phyloP scores from a whole-genome alignment of 176 grass and related monocot genomes.

The Phragmites australis region DNA sequence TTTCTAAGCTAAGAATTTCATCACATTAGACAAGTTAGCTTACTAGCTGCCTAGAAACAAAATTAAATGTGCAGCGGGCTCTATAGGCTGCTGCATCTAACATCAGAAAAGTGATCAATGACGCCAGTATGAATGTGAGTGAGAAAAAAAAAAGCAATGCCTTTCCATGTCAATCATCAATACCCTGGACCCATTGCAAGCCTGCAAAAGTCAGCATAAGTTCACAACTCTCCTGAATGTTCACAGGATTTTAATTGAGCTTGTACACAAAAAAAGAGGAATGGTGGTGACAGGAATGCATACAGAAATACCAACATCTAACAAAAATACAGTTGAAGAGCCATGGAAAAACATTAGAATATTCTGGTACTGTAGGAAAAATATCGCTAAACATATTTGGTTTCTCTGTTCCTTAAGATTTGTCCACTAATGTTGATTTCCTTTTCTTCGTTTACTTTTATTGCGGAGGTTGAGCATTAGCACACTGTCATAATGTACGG shows the following conservation, averaged over 20 bases:
- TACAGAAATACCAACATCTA: background rate
- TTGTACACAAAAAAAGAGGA: background rate
- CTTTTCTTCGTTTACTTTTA: background rate
- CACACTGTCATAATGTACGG: background rate
- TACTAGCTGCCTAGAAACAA: slow-evolving; percentile 40
- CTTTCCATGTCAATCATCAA: slow-evolving; percentile 56
- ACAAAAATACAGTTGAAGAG: background rate
- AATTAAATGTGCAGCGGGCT: slow-evolving; percentile 36
- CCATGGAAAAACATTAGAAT: background rate
- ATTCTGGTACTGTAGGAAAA: background rate
- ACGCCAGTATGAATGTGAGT: slow-evolving; percentile 36
- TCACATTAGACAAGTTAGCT: slow-evolving; percentile 29
- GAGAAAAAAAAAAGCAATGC: slow-evolving; percentile 8
- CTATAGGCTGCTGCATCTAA: slow-evolving; percentile 29
- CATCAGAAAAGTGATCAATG: slow-evolving; percentile 27
- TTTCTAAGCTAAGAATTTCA: slow-evolving; percentile 21
- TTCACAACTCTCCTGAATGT: background rate
- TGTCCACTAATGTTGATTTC: background rate
- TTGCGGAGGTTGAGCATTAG: background rate
- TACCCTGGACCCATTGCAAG: slow-evolving; percentile 58
- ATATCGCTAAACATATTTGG: background rate
- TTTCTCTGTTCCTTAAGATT: background rate
- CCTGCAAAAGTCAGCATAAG: slow-evolving; percentile 42
- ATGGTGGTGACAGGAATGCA: background rate
- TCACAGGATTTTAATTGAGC: background rate